Percentiles rank a stretch among this genome's conserved stretches.
Evolutionary conservation across 148 eudicot species (phyloP).

Genomic region (Persicaria maculosa): DNA sequence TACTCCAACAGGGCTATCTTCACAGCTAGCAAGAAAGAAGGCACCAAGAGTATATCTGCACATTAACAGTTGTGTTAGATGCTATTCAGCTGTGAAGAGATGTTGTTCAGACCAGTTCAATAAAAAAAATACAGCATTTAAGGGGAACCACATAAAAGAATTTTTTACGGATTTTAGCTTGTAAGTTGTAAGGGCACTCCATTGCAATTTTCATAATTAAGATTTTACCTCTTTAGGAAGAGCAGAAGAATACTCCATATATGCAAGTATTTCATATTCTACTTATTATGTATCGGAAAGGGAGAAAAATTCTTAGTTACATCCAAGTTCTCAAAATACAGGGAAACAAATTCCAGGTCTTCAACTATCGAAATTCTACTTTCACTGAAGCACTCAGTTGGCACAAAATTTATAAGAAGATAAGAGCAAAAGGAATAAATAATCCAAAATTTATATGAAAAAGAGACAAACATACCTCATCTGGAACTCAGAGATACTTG

Average conservation of each 20-base stretch:
- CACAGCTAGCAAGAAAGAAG: no score
- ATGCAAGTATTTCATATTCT: not conserved
- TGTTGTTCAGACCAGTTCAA: not conserved
- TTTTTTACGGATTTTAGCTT: not conserved
- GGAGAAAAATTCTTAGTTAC: not conserved
- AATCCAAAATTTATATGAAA: no score
- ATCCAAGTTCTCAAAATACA: not conserved
- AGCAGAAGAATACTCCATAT: not conserved
- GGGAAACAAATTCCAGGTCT: not conserved
- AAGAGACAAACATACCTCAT: conserved; percentile 26
- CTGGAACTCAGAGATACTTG: conserved; percentile 48
- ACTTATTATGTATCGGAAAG: not conserved
- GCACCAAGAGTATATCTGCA: no score
- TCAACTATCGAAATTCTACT: not conserved
- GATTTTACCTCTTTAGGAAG: not conserved
- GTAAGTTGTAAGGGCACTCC: not conserved
- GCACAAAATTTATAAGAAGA: not conserved
- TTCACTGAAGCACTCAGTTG: not conserved
- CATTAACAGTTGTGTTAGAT: no score
- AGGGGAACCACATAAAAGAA: not conserved
- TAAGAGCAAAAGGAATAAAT: not conserved
- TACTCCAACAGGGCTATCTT: no score
- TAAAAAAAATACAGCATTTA: not conserved
- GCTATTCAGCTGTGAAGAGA: not conserved
- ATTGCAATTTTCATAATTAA: not conserved